phyloP scores from a whole-genome alignment of 192 early-diverging fungal genomes.

The Mortierella alpina region DNA sequence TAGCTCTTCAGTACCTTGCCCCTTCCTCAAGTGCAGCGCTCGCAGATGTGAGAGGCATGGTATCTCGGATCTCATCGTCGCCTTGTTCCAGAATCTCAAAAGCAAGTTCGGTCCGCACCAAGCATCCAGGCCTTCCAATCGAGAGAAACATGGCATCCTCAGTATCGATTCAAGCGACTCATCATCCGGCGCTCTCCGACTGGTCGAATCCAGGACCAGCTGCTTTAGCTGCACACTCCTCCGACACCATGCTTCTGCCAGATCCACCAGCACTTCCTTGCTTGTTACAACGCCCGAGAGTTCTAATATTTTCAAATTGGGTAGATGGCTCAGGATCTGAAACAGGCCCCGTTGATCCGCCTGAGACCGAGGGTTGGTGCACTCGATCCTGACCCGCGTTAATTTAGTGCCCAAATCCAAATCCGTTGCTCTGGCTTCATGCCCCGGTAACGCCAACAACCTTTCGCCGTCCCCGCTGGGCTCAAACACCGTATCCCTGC shows the following conservation, averaged over 20 bases:
- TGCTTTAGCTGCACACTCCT: slow-evolving; percentile 4
- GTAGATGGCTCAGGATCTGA: slow-evolving; percentile 1
- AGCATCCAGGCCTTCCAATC: slow-evolving; percentile 12
- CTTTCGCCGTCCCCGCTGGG: background rate
- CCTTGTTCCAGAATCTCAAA: slow-evolving; percentile 19
- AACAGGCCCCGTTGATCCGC: slow-evolving; percentile 9
- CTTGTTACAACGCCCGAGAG: slow-evolving; percentile 2
- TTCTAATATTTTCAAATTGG: slow-evolving; percentile 5
- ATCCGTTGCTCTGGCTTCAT: background rate
- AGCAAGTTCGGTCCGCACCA: slow-evolving; percentile 20
- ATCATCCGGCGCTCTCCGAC: slow-evolving; percentile 6
- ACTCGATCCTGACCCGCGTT: slow-evolving; percentile 1
- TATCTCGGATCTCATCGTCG: slow-evolving; percentile 6
- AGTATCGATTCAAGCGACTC: slow-evolving; percentile 7
- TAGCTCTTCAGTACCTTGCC: background rate
- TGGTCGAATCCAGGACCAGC: slow-evolving; percentile 1
- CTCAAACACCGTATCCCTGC: slow-evolving; percentile 16
- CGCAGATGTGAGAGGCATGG: slow-evolving; percentile 11
- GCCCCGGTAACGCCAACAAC: background rate
- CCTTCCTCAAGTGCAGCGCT: slow-evolving; percentile 14
- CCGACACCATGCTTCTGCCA: slow-evolving; percentile 27
- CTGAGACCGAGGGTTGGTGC: slow-evolving; percentile 11
- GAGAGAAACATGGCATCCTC: slow-evolving; percentile 10
- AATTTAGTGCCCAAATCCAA: background rate
- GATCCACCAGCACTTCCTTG: background rate